phyloP scores from a whole-genome alignment of 2,329 filamentous ascomycete genomes.

The Diaporthe caulivora region DNA sequence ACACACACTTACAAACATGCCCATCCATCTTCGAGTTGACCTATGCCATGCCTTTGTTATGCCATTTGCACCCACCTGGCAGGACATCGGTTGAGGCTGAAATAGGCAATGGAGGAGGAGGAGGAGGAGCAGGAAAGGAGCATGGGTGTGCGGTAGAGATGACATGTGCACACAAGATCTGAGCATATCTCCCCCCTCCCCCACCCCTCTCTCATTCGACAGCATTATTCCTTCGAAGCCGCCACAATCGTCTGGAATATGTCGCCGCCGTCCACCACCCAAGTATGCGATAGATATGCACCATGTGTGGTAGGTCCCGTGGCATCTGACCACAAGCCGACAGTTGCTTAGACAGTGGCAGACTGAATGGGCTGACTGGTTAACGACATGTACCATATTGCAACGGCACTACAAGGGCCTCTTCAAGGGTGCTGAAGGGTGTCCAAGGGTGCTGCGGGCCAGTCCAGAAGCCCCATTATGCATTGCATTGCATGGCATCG shows the following conservation, averaged over 20 bases:
- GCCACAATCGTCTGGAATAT: constrained; percentile 13
- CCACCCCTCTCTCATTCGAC: constrained; percentile 11
- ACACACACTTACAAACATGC: neutral
- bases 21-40: neutral
- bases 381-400: constrained; percentile 18
- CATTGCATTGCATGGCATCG: constrained; percentile 39
- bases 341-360: neutral
- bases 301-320: neutral
- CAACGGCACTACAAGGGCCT: neutral
- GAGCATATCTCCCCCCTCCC: neutral
- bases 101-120: constrained; percentile 1
- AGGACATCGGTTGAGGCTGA: constrained; percentile 10
- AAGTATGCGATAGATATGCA: neutral
- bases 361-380: neutral
- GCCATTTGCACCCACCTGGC: neutral
- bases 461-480: constrained; percentile 32
- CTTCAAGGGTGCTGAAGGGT: neutral
- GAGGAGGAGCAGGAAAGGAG: neutral
- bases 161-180: neutral
- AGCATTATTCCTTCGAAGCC: neutral
- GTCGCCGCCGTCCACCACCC: neutral
- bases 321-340: constrained; percentile 20
- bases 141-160: neutral
- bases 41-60: neutral
- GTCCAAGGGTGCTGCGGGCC: constrained; percentile 7